Percentiles rank a stretch among this genome's conserved stretches.
phyloP scores from a whole-genome alignment of 1,284 basidiomycete species.

The Ceratobasidium sp. region DNA sequence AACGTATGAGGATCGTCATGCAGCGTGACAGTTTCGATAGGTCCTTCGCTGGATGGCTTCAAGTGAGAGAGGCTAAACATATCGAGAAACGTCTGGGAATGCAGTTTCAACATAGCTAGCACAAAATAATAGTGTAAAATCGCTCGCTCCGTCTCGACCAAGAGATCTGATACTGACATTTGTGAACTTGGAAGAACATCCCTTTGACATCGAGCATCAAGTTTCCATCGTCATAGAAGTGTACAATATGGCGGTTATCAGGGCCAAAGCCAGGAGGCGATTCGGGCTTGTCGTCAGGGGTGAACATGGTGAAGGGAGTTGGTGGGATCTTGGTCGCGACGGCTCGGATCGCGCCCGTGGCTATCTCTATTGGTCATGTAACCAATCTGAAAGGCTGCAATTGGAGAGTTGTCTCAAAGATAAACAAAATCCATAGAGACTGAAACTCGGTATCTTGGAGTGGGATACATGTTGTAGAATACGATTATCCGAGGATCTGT shows the following conservation, averaged over 20 bases:
- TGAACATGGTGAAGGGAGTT: neutral
- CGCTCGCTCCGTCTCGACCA: neutral
- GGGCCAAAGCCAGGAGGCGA: neutral
- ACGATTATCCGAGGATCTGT: too few species aligned
- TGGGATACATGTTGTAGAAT: too few species aligned
- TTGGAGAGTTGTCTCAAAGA: too few species aligned
- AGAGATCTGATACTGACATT: constrained; percentile 14
- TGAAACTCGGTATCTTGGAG: too few species aligned
- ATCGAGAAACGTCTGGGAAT: neutral
- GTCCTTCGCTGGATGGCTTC: neutral
- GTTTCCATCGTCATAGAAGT: constrained; percentile 34
- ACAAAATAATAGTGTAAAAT: neutral
- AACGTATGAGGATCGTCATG: neutral
- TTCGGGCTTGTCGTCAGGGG: neutral
- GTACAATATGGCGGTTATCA: constrained; percentile 14
- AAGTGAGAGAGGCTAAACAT: neutral
- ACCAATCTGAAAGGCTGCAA: too few species aligned
- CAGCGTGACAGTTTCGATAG: neutral
- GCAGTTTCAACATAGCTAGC: neutral
- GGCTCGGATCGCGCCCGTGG: neutral
- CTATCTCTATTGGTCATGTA: neutral
- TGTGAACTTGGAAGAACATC: constrained; percentile 27
- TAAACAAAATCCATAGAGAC: too few species aligned
- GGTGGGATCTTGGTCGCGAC: neutral
- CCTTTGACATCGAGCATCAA: constrained; percentile 9